Evolutionary conservation across 352 stramenopile species (phyloP).

Genomic region (Globisporangium cederbergense): DNA sequence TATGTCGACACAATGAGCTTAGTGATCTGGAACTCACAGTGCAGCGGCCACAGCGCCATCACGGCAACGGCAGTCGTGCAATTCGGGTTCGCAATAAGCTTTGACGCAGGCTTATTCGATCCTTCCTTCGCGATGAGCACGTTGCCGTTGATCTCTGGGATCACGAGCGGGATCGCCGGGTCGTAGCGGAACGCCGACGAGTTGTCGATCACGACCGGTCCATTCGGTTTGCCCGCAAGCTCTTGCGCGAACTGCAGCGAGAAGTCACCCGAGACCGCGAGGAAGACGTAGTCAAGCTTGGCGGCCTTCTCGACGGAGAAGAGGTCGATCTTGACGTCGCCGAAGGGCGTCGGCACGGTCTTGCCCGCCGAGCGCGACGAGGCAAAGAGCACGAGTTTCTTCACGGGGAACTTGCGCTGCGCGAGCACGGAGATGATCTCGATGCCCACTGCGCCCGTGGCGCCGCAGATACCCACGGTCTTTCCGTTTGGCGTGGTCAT

Average conservation of each 20-base stretch:
- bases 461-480: constrained; percentile 76
- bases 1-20: constrained; percentile 96
- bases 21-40: constrained; percentile 96
- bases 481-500: constrained; percentile 63
- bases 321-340: constrained; percentile 92
- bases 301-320: constrained; percentile 92
- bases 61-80: constrained; percentile 97
- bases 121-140: constrained; percentile 60
- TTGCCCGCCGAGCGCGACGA: constrained; percentile 92
- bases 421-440: constrained; percentile 94
- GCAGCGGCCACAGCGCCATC: constrained; percentile 96
- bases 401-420: constrained; percentile 86
- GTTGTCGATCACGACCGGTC: constrained; percentile 98
- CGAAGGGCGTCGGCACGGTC: constrained; percentile 86
- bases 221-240: constrained; percentile 76
- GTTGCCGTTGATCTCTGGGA: constrained; percentile 95
- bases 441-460: constrained; percentile 94
- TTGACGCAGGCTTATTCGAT: constrained; percentile 38
- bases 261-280: constrained; percentile 97
- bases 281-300: constrained; percentile 96
- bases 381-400: constrained; percentile 94
- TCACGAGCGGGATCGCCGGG: constrained; percentile 89
- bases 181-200: constrained; percentile 96
- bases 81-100: constrained; percentile 99
- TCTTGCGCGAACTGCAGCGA: constrained; percentile 93